Conservation (phyloP, 1,139 yeast genomes). For the Lodderomyces metapsilosis region DNA sequence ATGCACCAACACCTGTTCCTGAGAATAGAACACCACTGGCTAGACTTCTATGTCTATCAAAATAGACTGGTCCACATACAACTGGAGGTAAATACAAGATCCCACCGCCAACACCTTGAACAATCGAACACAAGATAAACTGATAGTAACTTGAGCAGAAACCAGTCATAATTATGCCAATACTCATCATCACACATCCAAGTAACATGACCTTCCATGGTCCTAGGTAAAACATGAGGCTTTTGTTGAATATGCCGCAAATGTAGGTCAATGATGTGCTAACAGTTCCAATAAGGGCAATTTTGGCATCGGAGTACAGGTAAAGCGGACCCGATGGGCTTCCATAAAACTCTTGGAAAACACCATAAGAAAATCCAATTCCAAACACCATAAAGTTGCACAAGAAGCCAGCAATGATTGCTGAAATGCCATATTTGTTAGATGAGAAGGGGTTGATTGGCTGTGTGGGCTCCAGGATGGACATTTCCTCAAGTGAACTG, state of each 20-base stretch:
- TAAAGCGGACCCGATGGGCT: not conserved
- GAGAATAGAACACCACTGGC: not conserved
- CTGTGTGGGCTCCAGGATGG: no score
- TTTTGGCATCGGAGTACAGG: not conserved
- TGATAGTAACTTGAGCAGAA: not conserved
- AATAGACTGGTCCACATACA: not conserved
- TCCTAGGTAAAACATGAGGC: not conserved
- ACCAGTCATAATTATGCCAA: not conserved
- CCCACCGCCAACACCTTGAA: not conserved
- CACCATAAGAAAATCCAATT: not conserved
- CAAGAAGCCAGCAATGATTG: not conserved
- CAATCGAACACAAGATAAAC: not conserved
- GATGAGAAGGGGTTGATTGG: no score
- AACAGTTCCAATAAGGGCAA: not conserved
- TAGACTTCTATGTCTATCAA: not conserved
- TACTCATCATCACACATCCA: slow-evolving; percentile 1
- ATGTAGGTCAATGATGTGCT: not conserved
- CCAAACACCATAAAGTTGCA: slow-evolving; percentile 1
- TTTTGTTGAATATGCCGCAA: not conserved
- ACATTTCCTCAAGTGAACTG: no score
- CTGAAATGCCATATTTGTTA: not conserved
- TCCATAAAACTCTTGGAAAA: not conserved
- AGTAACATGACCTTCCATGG: not conserved
- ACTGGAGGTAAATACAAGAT: not conserved
- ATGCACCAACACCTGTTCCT: not conserved